Conservation (phyloP, 768 basidiomycete genomes). For the Pleurotus pulmonarius region DNA sequence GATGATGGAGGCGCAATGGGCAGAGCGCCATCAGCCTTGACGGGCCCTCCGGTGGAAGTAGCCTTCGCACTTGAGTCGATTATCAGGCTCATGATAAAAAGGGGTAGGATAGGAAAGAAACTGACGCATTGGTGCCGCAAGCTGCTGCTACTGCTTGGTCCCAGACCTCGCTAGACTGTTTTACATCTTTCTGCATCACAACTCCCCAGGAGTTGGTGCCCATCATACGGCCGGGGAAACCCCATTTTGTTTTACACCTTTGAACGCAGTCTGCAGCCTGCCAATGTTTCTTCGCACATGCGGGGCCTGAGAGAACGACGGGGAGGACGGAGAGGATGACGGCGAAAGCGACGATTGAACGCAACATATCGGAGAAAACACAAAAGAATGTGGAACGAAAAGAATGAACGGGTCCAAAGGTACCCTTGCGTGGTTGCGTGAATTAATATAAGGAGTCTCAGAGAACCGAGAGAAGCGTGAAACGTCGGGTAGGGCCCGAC, state of each 20-base stretch:
- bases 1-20: constrained; percentile 7
- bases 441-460: constrained; percentile 5
- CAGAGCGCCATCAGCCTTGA: constrained; percentile 5
- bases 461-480: constrained; percentile 9
- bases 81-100: not conserved
- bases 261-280: constrained; percentile 31
- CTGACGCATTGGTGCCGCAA: constrained; percentile 30
- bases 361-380: constrained; percentile 17
- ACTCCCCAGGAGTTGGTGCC: constrained; percentile 55
- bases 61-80: not conserved
- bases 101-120: not conserved
- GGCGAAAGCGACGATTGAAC: constrained; percentile 27
- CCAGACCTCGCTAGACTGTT: constrained; percentile 23
- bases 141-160: constrained; percentile 36
- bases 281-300: constrained; percentile 36
- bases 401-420: constrained; percentile 20
- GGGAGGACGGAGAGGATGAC: constrained; percentile 32
- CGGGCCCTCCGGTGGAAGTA: constrained; percentile 2
- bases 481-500: not conserved
- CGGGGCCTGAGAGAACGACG: constrained; percentile 39
- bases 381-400: constrained; percentile 16
- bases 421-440: constrained; percentile 9
- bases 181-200: constrained; percentile 35
- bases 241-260: constrained; percentile 39
- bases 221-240: constrained; percentile 45